A percentile compares a stretch with the other conserved stretches of the same genome.
phyloP scores from a whole-genome alignment of 1,139 yeast genomes.

The Torulaspora globosa region DNA sequence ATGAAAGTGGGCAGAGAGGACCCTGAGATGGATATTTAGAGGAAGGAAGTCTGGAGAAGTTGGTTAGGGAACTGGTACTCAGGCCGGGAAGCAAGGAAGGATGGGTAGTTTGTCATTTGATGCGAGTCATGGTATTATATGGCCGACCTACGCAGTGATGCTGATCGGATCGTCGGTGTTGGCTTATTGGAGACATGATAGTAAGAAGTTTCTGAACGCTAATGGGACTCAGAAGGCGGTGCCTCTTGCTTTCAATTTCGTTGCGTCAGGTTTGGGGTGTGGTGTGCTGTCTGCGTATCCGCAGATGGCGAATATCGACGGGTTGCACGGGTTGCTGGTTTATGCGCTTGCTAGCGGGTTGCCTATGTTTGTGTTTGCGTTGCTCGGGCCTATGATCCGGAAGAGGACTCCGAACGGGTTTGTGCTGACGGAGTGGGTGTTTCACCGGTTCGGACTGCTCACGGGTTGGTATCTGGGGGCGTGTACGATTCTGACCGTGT shows the following conservation, averaged over 20 bases:
- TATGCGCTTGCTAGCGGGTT: slow-evolving; percentile 78
- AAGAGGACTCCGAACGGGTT: slow-evolving; percentile 84
- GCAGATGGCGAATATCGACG: slow-evolving; percentile 79
- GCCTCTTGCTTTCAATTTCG: slow-evolving; percentile 80
- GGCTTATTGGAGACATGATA: slow-evolving; percentile 50
- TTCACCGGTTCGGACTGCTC: slow-evolving; percentile 68
- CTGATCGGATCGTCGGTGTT: slow-evolving; percentile 56
- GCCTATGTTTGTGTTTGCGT: slow-evolving; percentile 79
- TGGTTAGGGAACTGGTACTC: neutral
- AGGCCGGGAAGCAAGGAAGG: neutral
- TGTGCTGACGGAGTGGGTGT: slow-evolving; percentile 92
- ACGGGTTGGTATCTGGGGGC: slow-evolving; percentile 73
- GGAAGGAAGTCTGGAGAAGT: neutral
- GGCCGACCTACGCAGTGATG: slow-evolving; percentile 65
- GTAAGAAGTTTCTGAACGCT: slow-evolving; percentile 59
- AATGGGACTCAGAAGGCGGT: slow-evolving; percentile 76
- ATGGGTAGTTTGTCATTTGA: slow-evolving; percentile 41
- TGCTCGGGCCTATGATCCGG: slow-evolving; percentile 76
- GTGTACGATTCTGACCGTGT: slow-evolving; percentile 82
- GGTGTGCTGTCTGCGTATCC: slow-evolving; percentile 85
- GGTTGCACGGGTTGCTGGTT: slow-evolving; percentile 81
- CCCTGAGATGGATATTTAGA: slow-evolving; percentile 2
- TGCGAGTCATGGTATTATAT: slow-evolving; percentile 74
- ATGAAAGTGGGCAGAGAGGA: neutral
- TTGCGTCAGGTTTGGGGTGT: slow-evolving; percentile 92